Evolutionary conservation across 2,329 filamentous ascomycete genomes (phyloP).

Genomic region (Talaromyces sp.): DNA sequence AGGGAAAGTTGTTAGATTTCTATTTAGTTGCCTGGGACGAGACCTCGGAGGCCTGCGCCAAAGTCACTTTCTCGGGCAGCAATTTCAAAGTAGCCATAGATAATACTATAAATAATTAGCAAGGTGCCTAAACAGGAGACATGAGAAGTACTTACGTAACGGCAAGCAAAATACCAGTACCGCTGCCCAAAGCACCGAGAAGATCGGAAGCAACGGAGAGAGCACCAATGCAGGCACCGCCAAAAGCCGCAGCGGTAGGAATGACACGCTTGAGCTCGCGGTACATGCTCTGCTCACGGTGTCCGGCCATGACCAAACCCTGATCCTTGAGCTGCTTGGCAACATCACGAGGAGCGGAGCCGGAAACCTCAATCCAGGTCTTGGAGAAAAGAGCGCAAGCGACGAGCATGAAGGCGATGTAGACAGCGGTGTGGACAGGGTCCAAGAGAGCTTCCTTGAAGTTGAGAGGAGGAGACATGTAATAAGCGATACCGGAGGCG

Average conservation of each 20-base stretch:
- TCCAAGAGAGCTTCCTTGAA: conserved; percentile 96
- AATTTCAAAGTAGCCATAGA: conserved; percentile 99
- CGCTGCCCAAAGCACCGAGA: conserved; percentile 90
- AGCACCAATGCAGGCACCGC: conserved; percentile 97
- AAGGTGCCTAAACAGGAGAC: neutral
- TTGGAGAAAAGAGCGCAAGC: conserved; percentile 99
- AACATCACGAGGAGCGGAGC: conserved; percentile 94
- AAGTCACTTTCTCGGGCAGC: conserved; percentile 98
- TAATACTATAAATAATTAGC: conserved; percentile 65
- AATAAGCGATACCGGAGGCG: conserved; percentile 91
- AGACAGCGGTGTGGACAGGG: conserved; percentile 92
- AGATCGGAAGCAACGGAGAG: conserved; percentile 94
- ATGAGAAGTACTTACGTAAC: conserved; percentile 73
- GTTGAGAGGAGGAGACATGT: conserved; percentile 98
- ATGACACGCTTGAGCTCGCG: conserved; percentile 99
- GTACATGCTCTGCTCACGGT: conserved; percentile 99
- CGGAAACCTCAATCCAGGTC: conserved; percentile 99
- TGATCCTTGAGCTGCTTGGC: conserved; percentile 99
- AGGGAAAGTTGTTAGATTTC: conserved; percentile 19
- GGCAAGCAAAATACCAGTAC: conserved; percentile 95
- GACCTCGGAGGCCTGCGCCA: conserved; percentile 65
- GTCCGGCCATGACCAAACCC: conserved; percentile 97
- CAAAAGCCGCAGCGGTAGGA: conserved; percentile 94
- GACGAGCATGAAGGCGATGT: conserved; percentile 96
- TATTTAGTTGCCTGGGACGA: conserved; percentile 52